Conservation (phyloP, 192 early-diverging fungal genomes). For the Entomortierella lignicola region DNA sequence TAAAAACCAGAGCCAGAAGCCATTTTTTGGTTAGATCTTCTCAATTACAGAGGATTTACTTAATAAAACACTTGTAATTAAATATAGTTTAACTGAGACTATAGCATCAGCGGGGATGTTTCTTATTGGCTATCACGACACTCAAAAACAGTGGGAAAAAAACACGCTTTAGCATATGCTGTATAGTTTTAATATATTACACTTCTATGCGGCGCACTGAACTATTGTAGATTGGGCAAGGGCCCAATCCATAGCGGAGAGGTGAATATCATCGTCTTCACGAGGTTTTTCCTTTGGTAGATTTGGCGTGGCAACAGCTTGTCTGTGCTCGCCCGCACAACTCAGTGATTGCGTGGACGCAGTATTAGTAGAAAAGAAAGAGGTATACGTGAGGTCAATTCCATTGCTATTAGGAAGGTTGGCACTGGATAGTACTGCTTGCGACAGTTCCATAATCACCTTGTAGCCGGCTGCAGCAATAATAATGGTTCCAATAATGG, state of each 20-base stretch:
- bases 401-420: background rate
- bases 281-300: too few relatives aligned
- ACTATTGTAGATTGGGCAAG: slow-evolving; percentile 12
- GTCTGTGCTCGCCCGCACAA: background rate
- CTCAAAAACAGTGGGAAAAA: too few relatives aligned
- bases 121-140: too few relatives aligned
- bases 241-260: slow-evolving; percentile 2
- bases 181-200: too few relatives aligned
- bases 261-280: background rate
- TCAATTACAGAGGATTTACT: too few relatives aligned
- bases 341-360: background rate
- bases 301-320: background rate
- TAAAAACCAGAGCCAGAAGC: too few relatives aligned
- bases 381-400: background rate
- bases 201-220: slow-evolving; percentile 4
- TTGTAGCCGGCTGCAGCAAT: slow-evolving; percentile 35
- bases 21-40: too few relatives aligned
- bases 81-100: too few relatives aligned
- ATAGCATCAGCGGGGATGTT: too few relatives aligned
- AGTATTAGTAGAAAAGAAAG: background rate
- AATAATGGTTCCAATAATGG: slow-evolving; percentile 37
- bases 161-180: too few relatives aligned
- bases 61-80: too few relatives aligned
- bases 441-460: slow-evolving; percentile 28
- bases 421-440: background rate